Base-by-base conservation (phyloP, 495 filamentous ascomycete species). In the Evansstolkia leycettana region DNA sequence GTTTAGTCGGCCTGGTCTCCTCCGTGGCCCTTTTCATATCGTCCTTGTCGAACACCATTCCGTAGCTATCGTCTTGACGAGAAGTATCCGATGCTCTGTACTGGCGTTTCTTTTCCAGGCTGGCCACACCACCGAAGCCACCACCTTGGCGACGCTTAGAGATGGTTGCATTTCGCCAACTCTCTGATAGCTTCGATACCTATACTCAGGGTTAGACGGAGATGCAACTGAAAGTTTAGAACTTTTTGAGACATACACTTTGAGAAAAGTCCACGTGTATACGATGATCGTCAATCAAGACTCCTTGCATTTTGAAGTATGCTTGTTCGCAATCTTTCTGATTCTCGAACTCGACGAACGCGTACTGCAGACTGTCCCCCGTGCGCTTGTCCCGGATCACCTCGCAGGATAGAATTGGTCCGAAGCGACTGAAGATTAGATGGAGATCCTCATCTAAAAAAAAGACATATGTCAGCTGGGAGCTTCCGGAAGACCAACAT, bases 231-330 rank as follows among this genome's bases (percentile, higher is more conserved):
- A 34, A 34, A 17, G 10, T 26, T 13, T 31, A 36, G 8, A 5
- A 30, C 16, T 33, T 16, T 23, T 6, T 25, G 36, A 18, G 28
- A 53, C 68, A 43, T 53, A 90, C 90, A 55, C 85, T 94, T 57
- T 98, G 90, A 19, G 87, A 94, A 62, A 98, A 98, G 54, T 98
- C 90, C 33, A 98, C 92, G 55, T 96, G 90, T 37, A 98, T 96
- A 24, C 90, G 82, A 40, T 94, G 87, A 50, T 98, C 90, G 45
- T 98, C 90, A 50, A 96, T 96, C 38, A 98, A 61, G 5, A 95
- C 87, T 4, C 77, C 80, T 53, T 96, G 83, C 90, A 96, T 98
- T 61, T 98, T 98, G 62, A 88, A 88, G 50, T 96, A 98, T 10
- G 90, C 90, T 34, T 87, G 81, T 60, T 96, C 90, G 55, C 89